These are phyloP conservation scores for Cladosporium colombiae DNA, from an alignment of 2,329 filamentous ascomycete species.

Conservation along the genomic window DNA sequence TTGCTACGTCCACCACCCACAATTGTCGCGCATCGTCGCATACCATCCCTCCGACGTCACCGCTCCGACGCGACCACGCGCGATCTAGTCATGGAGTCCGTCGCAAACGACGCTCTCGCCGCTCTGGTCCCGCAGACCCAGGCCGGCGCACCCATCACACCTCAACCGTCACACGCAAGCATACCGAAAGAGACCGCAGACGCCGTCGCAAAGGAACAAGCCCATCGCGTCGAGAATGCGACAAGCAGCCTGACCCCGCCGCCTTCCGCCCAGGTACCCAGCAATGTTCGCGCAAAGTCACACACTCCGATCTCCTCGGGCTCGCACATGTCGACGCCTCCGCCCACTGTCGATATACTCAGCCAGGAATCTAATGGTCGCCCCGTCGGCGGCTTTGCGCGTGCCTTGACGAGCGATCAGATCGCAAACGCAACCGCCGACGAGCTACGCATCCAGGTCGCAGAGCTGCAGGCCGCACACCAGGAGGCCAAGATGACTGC, in stretches of 20 bases:
- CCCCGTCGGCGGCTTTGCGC: constrained; percentile 19
- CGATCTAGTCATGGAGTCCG: neutral
- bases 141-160: constrained; percentile 27
- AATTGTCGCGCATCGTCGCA: constrained; percentile 18
- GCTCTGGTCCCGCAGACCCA: constrained; percentile 24
- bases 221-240: constrained; percentile 35
- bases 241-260: constrained; percentile 56
- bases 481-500: constrained; percentile 76
- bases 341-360: constrained; percentile 41
- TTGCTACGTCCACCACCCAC: neutral
- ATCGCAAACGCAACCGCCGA: constrained; percentile 54
- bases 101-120: constrained; percentile 10
- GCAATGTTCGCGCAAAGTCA: constrained; percentile 35
- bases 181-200: constrained; percentile 44
- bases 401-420: constrained; percentile 50
- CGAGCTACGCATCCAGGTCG: constrained; percentile 56
- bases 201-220: constrained; percentile 30
- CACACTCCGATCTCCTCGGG: constrained; percentile 52
- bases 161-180: constrained; percentile 37
- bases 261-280: constrained; percentile 59
- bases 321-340: constrained; percentile 52
- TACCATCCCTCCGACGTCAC: neutral
- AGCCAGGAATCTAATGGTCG: constrained; percentile 23
- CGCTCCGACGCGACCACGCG: constrained; percentile 9
- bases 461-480: constrained; percentile 54